Percentiles rank a stretch among this genome's conserved stretches.
Evolutionary conservation across 1,284 basidiomycete species (phyloP).

Genomic region (Hymenochaete sp.): DNA sequence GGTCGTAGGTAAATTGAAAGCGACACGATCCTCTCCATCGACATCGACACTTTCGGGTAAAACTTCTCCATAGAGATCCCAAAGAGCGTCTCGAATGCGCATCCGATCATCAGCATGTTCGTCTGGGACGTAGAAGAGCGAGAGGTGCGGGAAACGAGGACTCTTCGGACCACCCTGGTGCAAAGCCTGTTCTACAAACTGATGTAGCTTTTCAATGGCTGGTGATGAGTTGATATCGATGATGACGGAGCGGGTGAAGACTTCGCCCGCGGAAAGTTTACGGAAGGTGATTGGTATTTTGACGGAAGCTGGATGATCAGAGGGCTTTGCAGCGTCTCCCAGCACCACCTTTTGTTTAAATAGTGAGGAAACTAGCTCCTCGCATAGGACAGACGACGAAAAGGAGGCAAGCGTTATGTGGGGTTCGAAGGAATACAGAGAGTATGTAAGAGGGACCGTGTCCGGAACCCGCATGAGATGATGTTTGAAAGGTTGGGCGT

Average conservation of each 20-base stretch:
- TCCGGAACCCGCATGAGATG: constrained; percentile 37
- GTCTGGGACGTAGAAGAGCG: constrained; percentile 60
- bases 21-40: constrained; percentile 17
- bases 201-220: constrained; percentile 42
- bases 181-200: constrained; percentile 36
- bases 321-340: constrained; percentile 2
- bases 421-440: constrained; percentile 53
- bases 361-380: constrained; percentile 32
- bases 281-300: neutral
- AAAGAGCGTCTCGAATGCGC: constrained; percentile 30
- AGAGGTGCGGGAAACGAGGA: constrained; percentile 58
- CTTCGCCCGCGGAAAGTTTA: constrained; percentile 44
- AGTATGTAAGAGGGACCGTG: constrained; percentile 26
- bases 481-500: constrained; percentile 33
- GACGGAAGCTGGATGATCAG: neutral
- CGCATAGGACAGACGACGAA: constrained; percentile 32
- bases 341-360: constrained; percentile 3
- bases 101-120: constrained; percentile 38
- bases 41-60: constrained; percentile 22
- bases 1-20: neutral
- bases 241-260: constrained; percentile 66
- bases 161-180: constrained; percentile 35
- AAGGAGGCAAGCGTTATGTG: constrained; percentile 62
- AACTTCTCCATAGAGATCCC: constrained; percentile 27
- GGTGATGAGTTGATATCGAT: constrained; percentile 38